These are phyloP conservation scores for Cyclotella cryptica DNA, from an alignment of 108 stramenopile genomes.

Conservation along the genomic window DNA sequence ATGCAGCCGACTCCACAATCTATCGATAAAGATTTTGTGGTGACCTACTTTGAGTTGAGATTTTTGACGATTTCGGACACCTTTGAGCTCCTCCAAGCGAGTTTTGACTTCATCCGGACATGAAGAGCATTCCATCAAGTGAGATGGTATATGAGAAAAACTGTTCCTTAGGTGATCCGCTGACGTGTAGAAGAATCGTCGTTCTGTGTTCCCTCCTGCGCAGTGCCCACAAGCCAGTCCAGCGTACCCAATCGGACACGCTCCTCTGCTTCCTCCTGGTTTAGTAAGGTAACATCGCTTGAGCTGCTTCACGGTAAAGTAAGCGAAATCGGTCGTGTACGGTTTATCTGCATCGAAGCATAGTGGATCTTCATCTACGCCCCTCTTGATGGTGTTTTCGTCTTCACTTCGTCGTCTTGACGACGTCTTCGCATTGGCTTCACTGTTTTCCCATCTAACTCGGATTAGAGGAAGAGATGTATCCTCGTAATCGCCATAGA, in stretches of 20 bases:
- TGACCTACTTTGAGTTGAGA: constrained; percentile 53
- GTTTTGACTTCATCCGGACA: constrained; percentile 51
- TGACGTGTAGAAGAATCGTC: constrained; percentile 61
- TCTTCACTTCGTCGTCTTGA: constrained; percentile 20
- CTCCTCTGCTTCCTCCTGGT: constrained; percentile 52
- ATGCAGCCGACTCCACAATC: constrained; percentile 49
- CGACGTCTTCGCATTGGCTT: constrained; percentile 4
- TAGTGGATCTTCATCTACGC: constrained; percentile 43
- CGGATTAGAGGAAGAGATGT: constrained; percentile 32
- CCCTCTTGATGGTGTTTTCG: constrained; percentile 25
- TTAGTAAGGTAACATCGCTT: constrained; percentile 59
- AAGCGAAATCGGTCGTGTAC: constrained; percentile 58
- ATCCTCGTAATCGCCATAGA: constrained; percentile 43
- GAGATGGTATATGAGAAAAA: constrained; percentile 59
- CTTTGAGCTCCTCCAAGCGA: constrained; percentile 48
- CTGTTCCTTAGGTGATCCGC: constrained; percentile 60
- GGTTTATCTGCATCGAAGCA: constrained; percentile 49
- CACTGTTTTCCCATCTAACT: constrained; percentile 41
- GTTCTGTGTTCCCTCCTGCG: constrained; percentile 34
- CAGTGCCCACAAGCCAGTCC: constrained; percentile 56
- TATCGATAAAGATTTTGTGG: constrained; percentile 63
- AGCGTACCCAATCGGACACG: constrained; percentile 56
- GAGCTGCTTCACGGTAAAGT: constrained; percentile 48
- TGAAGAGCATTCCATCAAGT: constrained; percentile 38
- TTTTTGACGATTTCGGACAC: constrained; percentile 52